Percentiles rank a stretch among this genome's conserved stretches.
Evolutionary conservation across 768 basidiomycete species (phyloP).

Genomic region (Tephrocybe sp.): DNA sequence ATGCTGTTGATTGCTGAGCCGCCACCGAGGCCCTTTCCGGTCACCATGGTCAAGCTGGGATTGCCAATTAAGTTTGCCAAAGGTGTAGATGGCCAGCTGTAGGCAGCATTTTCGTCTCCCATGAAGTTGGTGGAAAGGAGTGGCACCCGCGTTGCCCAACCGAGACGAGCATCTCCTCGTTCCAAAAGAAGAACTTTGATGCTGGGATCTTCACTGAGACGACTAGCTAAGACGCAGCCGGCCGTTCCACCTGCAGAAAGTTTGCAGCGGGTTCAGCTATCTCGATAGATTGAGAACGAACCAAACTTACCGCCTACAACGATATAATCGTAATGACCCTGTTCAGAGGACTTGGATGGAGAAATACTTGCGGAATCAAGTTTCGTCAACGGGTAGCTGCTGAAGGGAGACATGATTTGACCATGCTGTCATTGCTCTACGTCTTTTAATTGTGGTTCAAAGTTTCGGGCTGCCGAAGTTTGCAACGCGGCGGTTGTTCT

Average conservation of each 20-base stretch:
- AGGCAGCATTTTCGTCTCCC: constrained; percentile 5
- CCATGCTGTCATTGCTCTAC: too few relatives aligned
- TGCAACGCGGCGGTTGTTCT: too few relatives aligned
- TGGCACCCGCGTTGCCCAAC: constrained; percentile 4
- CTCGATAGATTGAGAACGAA: background rate
- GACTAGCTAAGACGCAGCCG: constrained; percentile 8
- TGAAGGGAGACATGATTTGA: too few relatives aligned
- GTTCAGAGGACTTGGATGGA: background rate
- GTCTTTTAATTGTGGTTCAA: too few relatives aligned
- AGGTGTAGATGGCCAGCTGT: constrained; percentile 6
- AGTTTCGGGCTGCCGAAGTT: too few relatives aligned
- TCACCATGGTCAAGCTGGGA: constrained; percentile 13
- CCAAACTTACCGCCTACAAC: background rate
- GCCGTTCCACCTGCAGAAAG: constrained; percentile 6
- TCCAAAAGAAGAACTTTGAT: constrained; percentile 12
- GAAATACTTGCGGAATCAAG: too few relatives aligned
- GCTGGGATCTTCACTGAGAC: constrained; percentile 7
- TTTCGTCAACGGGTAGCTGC: too few relatives aligned
- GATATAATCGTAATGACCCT: constrained; percentile 2
- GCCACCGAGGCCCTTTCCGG: constrained; percentile 28
- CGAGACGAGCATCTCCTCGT: constrained; percentile 6
- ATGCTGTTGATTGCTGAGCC: constrained; percentile 25
- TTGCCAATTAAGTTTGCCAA: background rate
- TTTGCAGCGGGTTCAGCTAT: background rate
- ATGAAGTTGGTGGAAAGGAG: constrained; percentile 11